Percentiles rank a stretch among this genome's conserved stretches.
phyloP scores from a whole-genome alignment of 805 yeast species.

The Vanderwaltozyma verrucispora region DNA sequence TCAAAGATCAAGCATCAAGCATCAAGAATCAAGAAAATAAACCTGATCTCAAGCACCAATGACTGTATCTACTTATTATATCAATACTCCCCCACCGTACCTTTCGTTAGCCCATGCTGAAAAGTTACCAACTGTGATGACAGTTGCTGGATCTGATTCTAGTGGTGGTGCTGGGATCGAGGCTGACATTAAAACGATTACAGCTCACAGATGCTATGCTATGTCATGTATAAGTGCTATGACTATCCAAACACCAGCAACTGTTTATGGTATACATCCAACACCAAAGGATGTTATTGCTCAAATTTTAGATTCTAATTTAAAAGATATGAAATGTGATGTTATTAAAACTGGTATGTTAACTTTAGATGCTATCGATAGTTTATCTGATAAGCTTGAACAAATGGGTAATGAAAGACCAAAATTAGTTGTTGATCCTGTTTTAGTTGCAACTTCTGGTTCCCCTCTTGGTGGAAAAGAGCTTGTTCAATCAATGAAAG shows the following conservation, averaged over 20 bases:
- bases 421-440: conserved; percentile 66
- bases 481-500: conserved; percentile 32
- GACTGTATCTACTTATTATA: conserved; percentile 1
- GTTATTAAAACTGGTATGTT: conserved; percentile 78
- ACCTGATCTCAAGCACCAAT: too few relatives aligned
- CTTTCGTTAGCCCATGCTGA: conserved; percentile 15
- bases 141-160: conserved; percentile 68
- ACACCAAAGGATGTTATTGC: conserved; percentile 36
- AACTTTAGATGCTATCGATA: conserved; percentile 42
- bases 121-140: conserved; percentile 33
- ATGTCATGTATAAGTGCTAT: conserved; percentile 68
- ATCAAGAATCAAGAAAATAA: too few relatives aligned
- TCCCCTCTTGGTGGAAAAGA: conserved; percentile 38
- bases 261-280: conserved; percentile 33
- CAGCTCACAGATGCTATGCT: conserved; percentile 67
- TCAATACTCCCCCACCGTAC: conserved; percentile 27
- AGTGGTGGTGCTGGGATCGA: conserved; percentile 92
- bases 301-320: conserved; percentile 42
- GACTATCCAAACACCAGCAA: conserved; percentile 61
- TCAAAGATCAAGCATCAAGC: too few relatives aligned
- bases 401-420: conserved; percentile 23
- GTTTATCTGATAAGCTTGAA: conserved; percentile 31
- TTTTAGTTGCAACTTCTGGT: conserved; percentile 76
- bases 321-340: conserved; percentile 51
- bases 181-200: conserved; percentile 74